Evolutionary conservation across 2,329 filamentous ascomycete genomes (phyloP).

Genomic region (Alternaria brassicicola): DNA sequence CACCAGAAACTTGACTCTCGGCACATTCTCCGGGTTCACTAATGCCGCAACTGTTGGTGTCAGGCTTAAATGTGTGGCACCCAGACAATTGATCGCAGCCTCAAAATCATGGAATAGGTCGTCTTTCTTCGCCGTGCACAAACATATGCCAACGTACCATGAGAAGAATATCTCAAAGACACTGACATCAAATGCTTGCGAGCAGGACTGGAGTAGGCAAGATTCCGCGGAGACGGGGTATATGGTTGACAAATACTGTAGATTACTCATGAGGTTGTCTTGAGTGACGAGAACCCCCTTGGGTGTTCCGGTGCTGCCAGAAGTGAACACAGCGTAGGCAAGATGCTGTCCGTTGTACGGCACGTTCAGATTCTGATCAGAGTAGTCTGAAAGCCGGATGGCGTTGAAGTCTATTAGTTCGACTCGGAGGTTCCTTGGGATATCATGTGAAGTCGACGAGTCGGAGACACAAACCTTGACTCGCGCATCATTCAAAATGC

Average conservation of each 20-base stretch:
- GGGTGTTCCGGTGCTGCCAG: conserved; percentile 78
- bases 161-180: conserved; percentile 91
- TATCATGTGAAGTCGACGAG: conserved; percentile 6
- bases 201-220: conserved; percentile 80
- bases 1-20: conserved; percentile 74
- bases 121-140: conserved; percentile 78
- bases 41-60: conserved; percentile 84
- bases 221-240: conserved; percentile 65
- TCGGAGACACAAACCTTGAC: conserved; percentile 57
- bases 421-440: conserved; percentile 11
- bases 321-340: conserved; percentile 82
- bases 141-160: conserved; percentile 77
- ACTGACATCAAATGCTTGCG: conserved; percentile 83
- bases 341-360: conserved; percentile 57
- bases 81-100: conserved; percentile 65
- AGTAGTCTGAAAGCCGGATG: conserved; percentile 40
- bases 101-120: conserved; percentile 76
- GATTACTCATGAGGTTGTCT: conserved; percentile 75
- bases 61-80: conserved; percentile 80
- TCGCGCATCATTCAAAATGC: conserved; percentile 67
- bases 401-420: conserved; percentile 39
- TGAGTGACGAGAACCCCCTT: conserved; percentile 82
- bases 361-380: conserved; percentile 47
- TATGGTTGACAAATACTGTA: conserved; percentile 67
- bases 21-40: conserved; percentile 71